These are phyloP conservation scores for Pestalotiopsis sp. DNA, from an alignment of 2,329 filamentous ascomycete genomes.

Conservation along the genomic window DNA sequence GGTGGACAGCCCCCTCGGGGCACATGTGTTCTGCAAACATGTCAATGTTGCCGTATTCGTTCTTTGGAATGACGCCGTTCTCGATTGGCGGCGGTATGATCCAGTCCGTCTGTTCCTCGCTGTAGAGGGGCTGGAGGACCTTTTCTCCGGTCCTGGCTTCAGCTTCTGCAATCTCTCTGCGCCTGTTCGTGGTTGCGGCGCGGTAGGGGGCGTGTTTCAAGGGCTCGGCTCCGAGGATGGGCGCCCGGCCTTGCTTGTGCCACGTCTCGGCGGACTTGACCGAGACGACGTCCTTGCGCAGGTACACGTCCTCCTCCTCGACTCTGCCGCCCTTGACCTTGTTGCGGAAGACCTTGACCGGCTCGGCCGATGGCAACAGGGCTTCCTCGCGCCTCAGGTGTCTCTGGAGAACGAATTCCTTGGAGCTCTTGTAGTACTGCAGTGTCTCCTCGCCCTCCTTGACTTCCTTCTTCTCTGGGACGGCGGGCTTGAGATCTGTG, in stretches of 20 bases:
- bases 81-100: constrained; percentile 88
- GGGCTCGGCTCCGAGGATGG: constrained; percentile 70
- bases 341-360: constrained; percentile 75
- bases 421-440: constrained; percentile 84
- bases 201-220: constrained; percentile 89
- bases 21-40: constrained; percentile 95
- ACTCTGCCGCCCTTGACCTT: constrained; percentile 74
- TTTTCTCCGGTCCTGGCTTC: constrained; percentile 81
- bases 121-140: constrained; percentile 83
- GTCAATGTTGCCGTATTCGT: constrained; percentile 95
- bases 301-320: constrained; percentile 80
- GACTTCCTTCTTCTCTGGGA: constrained; percentile 72
- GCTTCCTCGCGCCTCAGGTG: constrained; percentile 94
- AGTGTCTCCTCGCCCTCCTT: constrained; percentile 80
- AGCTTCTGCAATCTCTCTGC: constrained; percentile 85
- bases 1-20: constrained; percentile 76
- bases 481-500: constrained; percentile 73
- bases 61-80: constrained; percentile 88
- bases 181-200: constrained; percentile 84
- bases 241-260: constrained; percentile 92
- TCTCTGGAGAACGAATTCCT: constrained; percentile 82
- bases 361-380: constrained; percentile 66
- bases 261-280: constrained; percentile 95
- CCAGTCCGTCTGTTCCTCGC: constrained; percentile 86
- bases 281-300: constrained; percentile 75